These are phyloP conservation scores for Plasmodium vivax DNA, from an alignment of 169 alveolate genomes.

Conservation along the genomic window DNA sequence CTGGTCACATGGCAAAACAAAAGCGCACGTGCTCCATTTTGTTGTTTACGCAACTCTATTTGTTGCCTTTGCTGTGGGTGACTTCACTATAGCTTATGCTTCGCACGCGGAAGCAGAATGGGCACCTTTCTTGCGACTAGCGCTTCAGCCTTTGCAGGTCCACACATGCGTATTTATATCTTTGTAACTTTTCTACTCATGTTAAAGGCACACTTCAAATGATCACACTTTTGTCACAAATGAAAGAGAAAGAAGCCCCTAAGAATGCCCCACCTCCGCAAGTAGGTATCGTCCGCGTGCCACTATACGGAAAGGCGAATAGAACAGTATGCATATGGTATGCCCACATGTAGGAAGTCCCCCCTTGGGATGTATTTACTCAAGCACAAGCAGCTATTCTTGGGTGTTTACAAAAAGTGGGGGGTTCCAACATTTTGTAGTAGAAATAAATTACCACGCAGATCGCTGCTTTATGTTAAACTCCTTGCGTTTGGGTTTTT, in stretches of 20 bases:
- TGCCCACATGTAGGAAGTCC: background rate
- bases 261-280: background rate
- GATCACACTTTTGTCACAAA: background rate
- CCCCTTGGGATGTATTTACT: background rate
- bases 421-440: background rate
- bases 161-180: background rate
- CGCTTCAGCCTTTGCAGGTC: background rate
- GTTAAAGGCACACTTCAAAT: background rate
- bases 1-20: background rate
- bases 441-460: background rate
- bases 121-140: background rate
- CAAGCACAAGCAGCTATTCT: background rate
- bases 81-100: background rate
- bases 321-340: background rate
- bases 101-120: background rate
- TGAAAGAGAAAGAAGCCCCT: background rate
- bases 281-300: background rate
- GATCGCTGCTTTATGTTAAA: background rate
- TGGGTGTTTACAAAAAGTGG: background rate
- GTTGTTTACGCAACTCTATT: background rate
- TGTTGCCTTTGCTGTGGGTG: background rate
- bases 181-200: background rate
- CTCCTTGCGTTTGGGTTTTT: background rate
- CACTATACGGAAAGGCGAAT: background rate
- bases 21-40: background rate